Base-by-base conservation (phyloP, 106 monocot genomes). In the Posidonia australis region DNA sequence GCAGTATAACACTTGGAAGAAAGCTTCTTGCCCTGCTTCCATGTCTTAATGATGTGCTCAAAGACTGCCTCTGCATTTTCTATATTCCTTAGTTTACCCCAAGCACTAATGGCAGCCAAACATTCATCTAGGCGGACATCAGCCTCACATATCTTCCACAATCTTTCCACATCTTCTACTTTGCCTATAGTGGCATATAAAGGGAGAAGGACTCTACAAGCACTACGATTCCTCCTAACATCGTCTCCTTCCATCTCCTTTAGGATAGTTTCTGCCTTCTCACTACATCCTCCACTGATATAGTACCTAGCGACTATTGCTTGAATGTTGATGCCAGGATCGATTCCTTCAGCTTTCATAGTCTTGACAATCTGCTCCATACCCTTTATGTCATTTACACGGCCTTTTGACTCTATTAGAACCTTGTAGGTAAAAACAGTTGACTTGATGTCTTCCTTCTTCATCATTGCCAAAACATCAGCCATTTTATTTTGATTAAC, bases 381-480 rank as follows among this genome's bases (percentile, higher is more conserved):
- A 9, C 85, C 82, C 54, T 52, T 10, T 66, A 82, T 78, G 49
- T 85, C 85, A 51, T 73, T 73, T 12, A 67, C 19, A 57, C 70
- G 73, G 24, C 82, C 82, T 79, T 89, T 89, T 25, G 48, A 47
- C 18, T 89, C 85, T 54, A 89, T 82, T 46, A 89, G 75, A 20
- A 89, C 45, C 26, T 32, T 77, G 59, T 85, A 85, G 5, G 85
- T 77, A 58, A 80, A 80, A 26, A 62, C 42, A 51, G 79, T 63
- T 67, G 85, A 82, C 54, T 82, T 82, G 19, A 82, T 46, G 64
- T 72, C 70, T 65, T 82, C 89, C 60, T 77, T 82, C 61, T 89
- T 77, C 89, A 85, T 89, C 70, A 82, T 53, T 32, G 43, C 13
- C 32, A 89, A 78, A 20, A 85, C 72, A 75, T 77, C 63, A 46